These are phyloP conservation scores for Flaveria sonorensis DNA, from an alignment of 129 eudicot genomes.

Conservation along the genomic window DNA sequence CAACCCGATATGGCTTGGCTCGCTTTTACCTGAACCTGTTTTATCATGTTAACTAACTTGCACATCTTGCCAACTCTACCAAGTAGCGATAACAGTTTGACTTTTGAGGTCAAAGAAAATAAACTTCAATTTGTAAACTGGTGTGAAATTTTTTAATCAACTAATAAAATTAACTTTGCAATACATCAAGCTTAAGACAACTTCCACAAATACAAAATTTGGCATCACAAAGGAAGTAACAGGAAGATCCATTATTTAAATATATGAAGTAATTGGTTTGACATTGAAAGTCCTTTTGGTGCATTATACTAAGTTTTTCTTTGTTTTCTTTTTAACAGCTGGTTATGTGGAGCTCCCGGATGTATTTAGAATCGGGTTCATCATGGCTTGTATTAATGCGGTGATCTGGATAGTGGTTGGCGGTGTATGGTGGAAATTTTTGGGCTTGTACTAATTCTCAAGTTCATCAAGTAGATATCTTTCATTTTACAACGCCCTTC, in stretches of 20 bases:
- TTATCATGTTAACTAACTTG: fast-evolving
- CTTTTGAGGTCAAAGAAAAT: conserved; percentile 17
- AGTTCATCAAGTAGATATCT: conserved; percentile 8
- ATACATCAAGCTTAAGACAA: not conserved
- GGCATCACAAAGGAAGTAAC: not conserved
- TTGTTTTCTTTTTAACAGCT: conserved; percentile 43
- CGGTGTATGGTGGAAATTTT: conserved; percentile 89
- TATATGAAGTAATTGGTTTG: not conserved
- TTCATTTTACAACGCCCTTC: conserved; percentile 25
- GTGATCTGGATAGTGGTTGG: conserved; percentile 79
- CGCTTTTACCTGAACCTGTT: too few species aligned
- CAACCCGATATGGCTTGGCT: not conserved
- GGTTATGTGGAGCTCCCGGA: conserved; percentile 93
- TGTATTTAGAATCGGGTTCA: conserved; percentile 73
- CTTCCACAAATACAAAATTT: not conserved
- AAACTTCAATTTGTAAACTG: not conserved
- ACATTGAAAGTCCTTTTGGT: not conserved
- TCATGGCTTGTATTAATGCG: conserved; percentile 71
- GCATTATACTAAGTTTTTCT: conserved; percentile 5
- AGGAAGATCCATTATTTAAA: too few species aligned
- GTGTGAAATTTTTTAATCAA: not conserved
- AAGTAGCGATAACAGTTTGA: conserved; percentile 2
- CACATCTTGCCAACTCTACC: too few species aligned
- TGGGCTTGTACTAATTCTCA: conserved; percentile 68
- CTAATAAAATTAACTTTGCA: not conserved